phyloP scores from a whole-genome alignment of 805 yeast species.

The Metschnikowia koreensis region DNA sequence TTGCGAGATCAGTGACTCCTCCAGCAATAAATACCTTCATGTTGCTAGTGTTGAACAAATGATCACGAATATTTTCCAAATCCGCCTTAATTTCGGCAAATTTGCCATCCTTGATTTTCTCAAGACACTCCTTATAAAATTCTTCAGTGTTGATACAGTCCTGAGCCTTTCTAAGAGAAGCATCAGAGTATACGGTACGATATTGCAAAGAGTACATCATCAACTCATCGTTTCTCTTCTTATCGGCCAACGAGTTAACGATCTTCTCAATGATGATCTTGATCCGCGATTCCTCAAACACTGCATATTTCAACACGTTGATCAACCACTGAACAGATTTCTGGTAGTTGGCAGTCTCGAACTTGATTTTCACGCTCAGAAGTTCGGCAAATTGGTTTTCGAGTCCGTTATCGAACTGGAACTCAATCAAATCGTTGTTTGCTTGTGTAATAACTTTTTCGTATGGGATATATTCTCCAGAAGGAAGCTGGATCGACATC shows the following conservation, averaged over 20 bases:
- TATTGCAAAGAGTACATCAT: conserved; percentile 66
- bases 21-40: conserved; percentile 71
- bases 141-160: conserved; percentile 66
- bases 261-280: conserved; percentile 62
- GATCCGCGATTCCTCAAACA: conserved; percentile 72
- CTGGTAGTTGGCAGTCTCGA: conserved; percentile 57
- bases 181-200: conserved; percentile 49
- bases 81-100: conserved; percentile 46
- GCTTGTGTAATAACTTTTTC: conserved; percentile 75
- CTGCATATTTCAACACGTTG: conserved; percentile 60
- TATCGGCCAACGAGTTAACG: conserved; percentile 58
- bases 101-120: conserved; percentile 53
- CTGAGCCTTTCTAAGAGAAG: conserved; percentile 63
- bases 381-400: conserved; percentile 65
- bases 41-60: conserved; percentile 56
- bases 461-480: conserved; percentile 58
- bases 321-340: conserved; percentile 76
- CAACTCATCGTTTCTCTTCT: conserved; percentile 58
- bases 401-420: conserved; percentile 55
- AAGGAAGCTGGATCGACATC: conserved; percentile 63
- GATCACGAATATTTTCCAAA: conserved; percentile 50
- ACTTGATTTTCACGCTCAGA: conserved; percentile 58
- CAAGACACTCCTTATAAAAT: conserved; percentile 44
- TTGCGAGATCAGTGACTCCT: conserved; percentile 49
- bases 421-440: conserved; percentile 69